Evolutionary conservation across 2,329 filamentous ascomycete species (phyloP), one percentile per base, ranked within the genome.

Genomic region (Alternaria sp.): DNA sequence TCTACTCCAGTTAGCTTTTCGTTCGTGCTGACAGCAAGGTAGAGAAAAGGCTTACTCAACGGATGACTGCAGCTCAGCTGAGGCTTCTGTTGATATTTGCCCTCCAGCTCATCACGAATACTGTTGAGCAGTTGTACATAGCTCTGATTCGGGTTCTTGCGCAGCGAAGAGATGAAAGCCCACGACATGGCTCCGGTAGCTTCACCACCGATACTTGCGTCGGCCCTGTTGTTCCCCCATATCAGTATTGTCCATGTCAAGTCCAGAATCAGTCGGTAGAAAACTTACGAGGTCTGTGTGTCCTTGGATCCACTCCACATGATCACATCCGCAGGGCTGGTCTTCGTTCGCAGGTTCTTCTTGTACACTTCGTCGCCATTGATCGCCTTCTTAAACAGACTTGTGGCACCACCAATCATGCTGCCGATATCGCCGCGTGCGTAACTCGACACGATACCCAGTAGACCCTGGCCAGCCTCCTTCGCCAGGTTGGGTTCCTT

Each of bases 261-360:
- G 14, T 28, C 30, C n/a, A 33, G 28, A n/a, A 14, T 28, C 10
- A 26, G 6, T 28, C 18, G 55, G 46, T 23, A 15, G 15, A 23
- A 33, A 6, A 89, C 91, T 83, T 85, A 93, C 90, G 92, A 94
- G 71, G 96, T 99, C 82, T 98, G 96, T 65, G 90, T 89, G 78
- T 99, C 96, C 82, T 97, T 97, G 83, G 93, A 96, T 61, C 96
- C 96, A 65, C 93, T 97, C 92, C 94, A 97, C 92, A 97, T 97
- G 78, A 99, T 89, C 30, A 99, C 96, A 81, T 99, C 96, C 44
- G 96, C 96, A 2, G 94, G 91, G 58, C 92, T 96, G 15, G 96
- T 98, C 84, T 96, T 96, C 45, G 95, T 98, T 70, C 91, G 87
- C 78, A 93, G 86, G 66, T 94, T 92, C 78, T 89, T 90, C 82